Evolutionary conservation across 2,329 filamentous ascomycete species (phyloP), one percentile per base, ranked within the genome.

Genomic region (Aspergillus fumigatus): DNA sequence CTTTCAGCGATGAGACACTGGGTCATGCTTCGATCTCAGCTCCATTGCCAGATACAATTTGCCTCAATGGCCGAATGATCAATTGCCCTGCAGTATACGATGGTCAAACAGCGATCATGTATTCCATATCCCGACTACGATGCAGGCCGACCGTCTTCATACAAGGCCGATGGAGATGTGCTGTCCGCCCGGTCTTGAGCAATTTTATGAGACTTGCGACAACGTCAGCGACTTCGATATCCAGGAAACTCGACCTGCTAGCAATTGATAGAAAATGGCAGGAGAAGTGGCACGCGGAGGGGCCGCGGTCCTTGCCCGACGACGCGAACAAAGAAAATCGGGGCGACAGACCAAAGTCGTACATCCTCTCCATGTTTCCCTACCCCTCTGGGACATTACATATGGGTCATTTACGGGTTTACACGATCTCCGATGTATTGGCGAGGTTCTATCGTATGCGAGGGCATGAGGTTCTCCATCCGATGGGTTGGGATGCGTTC

Each of bases 401-500:
- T 71, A 85, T 96, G 59, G 92, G 92, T 14, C 92, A 96, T 72
- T 78, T 96, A 41, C 86, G 92, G 49, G 90, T 95, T 51, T 96
- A 96, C 77, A 90, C 91, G 40, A 94, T 96, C 62, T 90, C 91
- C 59, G 92, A 96, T 76, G 88, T 92, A 9, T 77, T 96, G 52
- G 86, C 90, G 14, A 84, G 92, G 53, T 95, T 87, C 69, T 84
- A 87, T 65, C 82, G 82, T 26, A 85, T 96, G 76, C 85, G 87
- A 63, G 91, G 91, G 17, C 80, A 85, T 63, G 76, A 88, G 54
- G 90, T 95, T 32, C 74, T 95, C 53, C 84, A 96, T 61, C 90
- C 92, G n/a, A 96, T 96, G 82, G 92, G 92, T 10, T 96, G 92
- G 91, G 92, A 96, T 78, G 89, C 90, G 4, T 96, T 96, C 75